These are phyloP conservation scores for Bruguiera parviflora DNA, from an alignment of 345 rosid genomes.

Conservation along the genomic window DNA sequence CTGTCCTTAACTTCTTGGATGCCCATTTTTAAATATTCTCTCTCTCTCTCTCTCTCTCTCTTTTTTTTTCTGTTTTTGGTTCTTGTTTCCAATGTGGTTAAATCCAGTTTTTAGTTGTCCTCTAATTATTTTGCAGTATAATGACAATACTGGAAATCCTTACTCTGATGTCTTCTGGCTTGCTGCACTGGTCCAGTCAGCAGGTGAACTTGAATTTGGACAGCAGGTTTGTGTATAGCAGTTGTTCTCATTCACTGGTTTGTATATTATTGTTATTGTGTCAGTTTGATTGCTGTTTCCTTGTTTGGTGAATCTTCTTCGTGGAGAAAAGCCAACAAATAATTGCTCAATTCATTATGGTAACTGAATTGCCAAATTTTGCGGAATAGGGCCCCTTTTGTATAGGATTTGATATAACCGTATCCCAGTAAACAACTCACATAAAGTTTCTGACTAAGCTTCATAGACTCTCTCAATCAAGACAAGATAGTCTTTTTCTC, in stretches of 20 bases:
- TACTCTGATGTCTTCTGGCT: slow-evolving; percentile 98
- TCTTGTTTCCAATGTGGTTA: not conserved
- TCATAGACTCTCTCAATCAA: too few relatives aligned
- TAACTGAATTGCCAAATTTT: too few relatives aligned
- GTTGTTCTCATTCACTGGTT: not conserved
- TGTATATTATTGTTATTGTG: not conserved
- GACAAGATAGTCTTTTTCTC: too few relatives aligned
- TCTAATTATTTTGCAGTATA: slow-evolving; percentile 54
- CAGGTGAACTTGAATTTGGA: slow-evolving; percentile 90
- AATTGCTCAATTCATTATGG: too few relatives aligned
- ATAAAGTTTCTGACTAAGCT: too few relatives aligned
- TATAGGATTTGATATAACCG: too few relatives aligned
- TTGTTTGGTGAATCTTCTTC: not conserved
- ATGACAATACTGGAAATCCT: slow-evolving; percentile 88
- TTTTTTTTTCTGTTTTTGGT: not conserved
- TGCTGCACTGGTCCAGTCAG: slow-evolving; percentile 82
- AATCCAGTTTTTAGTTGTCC: slow-evolving; percentile 1
- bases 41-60: too few relatives aligned
- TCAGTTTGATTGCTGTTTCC: not conserved
- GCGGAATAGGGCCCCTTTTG: too few relatives aligned
- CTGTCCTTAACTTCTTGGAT: too few relatives aligned
- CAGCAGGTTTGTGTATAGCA: slow-evolving; percentile 59
- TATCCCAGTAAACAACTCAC: too few relatives aligned
- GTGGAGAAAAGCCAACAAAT: too few relatives aligned
- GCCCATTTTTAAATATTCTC: too few relatives aligned